Evolutionary conservation across 2,329 filamentous ascomycete genomes (phyloP).

Genomic region (Aspergillus unguis): DNA sequence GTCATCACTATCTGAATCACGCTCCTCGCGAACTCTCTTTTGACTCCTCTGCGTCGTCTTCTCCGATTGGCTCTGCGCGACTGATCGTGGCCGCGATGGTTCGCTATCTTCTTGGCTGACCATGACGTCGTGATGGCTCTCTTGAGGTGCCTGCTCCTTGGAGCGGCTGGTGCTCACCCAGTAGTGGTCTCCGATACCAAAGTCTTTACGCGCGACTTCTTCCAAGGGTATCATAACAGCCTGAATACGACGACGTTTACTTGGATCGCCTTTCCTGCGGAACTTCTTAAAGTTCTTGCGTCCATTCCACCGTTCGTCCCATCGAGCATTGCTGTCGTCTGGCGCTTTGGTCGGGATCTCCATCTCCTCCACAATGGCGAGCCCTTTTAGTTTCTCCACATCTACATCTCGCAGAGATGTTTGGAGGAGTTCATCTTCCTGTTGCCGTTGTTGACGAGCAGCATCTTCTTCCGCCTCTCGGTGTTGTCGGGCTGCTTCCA

Average conservation of each 20-base stretch:
- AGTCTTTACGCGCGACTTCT: slow-evolving; percentile 67
- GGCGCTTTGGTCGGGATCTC: slow-evolving; percentile 49
- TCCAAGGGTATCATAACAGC: slow-evolving; percentile 68
- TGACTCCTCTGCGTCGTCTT: slow-evolving; percentile 21
- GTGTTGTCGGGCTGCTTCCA: slow-evolving; percentile 58
- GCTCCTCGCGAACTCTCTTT: slow-evolving; percentile 35
- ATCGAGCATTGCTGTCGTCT: slow-evolving; percentile 53
- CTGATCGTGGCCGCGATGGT: slow-evolving; percentile 12
- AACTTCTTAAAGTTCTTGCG: slow-evolving; percentile 96
- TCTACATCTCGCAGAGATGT: slow-evolving; percentile 62
- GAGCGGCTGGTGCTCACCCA: slow-evolving; percentile 53
- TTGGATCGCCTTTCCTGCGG: slow-evolving; percentile 34
- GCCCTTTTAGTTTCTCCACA: slow-evolving; percentile 66
- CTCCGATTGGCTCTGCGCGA: slow-evolving; percentile 22
- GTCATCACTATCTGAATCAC: slow-evolving; percentile 57
- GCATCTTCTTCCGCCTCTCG: slow-evolving; percentile 52
- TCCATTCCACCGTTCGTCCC: slow-evolving; percentile 90
- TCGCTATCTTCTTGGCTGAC: slow-evolving; percentile 10
- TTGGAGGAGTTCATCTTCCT: slow-evolving; percentile 52
- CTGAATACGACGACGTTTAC: slow-evolving; percentile 43
- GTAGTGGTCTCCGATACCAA: slow-evolving; percentile 72
- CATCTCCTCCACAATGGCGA: slow-evolving; percentile 76
- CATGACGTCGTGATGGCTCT: slow-evolving; percentile 19
- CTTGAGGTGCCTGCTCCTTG: slow-evolving; percentile 23
- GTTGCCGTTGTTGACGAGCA: slow-evolving; percentile 52